These are phyloP conservation scores for Arbutus unedo DNA, from an alignment of 148 eudicot genomes.

Conservation along the genomic window DNA sequence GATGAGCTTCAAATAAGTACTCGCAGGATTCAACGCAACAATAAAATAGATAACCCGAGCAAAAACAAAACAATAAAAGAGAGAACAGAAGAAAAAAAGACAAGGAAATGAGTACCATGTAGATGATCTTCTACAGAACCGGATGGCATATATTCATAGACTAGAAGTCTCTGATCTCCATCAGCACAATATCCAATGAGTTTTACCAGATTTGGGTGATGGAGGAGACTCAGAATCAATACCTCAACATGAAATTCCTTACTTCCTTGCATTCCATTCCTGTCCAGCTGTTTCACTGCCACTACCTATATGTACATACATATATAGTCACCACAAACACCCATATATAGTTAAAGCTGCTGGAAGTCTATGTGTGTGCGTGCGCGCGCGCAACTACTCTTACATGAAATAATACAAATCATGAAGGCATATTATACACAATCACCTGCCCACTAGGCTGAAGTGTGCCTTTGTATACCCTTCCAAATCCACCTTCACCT, in stretches of 20 bases:
- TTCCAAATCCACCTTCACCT: constrained; percentile 79
- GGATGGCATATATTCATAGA: constrained; percentile 70
- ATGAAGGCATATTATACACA: neutral
- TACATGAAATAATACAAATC: neutral
- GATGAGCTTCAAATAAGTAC: neutral
- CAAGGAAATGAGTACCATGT: constrained; percentile 44
- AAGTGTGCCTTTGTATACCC: constrained; percentile 63
- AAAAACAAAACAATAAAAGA: neutral
- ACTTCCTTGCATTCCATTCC: constrained; percentile 68
- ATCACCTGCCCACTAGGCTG: constrained; percentile 48
- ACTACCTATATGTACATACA: constrained; percentile 38
- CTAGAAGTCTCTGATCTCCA: constrained; percentile 88
- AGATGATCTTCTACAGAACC: constrained; percentile 66
- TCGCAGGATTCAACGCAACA: neutral
- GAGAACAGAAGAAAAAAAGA: neutral
- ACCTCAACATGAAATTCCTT: constrained; percentile 70
- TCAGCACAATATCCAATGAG: constrained; percentile 87
- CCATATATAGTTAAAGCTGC: constrained; percentile 2
- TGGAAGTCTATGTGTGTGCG: no score
- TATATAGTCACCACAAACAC: neutral
- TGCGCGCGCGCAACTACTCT: neutral
- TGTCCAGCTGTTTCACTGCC: constrained; percentile 80
- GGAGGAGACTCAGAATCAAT: constrained; percentile 48
- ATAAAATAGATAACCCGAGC: neutral
- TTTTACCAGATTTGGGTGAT: constrained; percentile 59